Conservation (phyloP, 1,284 basidiomycete genomes). For the Naganishia sp. region DNA sequence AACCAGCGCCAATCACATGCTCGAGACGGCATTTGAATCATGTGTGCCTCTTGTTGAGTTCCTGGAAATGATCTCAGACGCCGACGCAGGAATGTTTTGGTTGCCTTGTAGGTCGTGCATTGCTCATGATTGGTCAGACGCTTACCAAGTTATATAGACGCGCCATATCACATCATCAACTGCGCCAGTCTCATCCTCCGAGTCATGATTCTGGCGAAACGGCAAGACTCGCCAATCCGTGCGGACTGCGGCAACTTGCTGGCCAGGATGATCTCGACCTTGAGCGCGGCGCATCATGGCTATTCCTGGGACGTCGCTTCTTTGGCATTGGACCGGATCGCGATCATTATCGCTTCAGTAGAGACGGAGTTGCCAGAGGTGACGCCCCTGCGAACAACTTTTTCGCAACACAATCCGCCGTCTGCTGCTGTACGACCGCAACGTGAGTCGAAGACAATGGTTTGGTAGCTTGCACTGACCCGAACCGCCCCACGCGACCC, state of each 20-base stretch:
- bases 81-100: slow-evolving; percentile 40
- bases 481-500: background rate
- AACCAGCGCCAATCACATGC: slow-evolving; percentile 24
- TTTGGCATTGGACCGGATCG: slow-evolving; percentile 40
- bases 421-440: slow-evolving; percentile 10
- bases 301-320: slow-evolving; percentile 42
- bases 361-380: slow-evolving; percentile 20
- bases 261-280: slow-evolving; percentile 28
- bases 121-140: background rate
- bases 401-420: slow-evolving; percentile 21
- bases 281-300: slow-evolving; percentile 33
- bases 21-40: slow-evolving; percentile 29
- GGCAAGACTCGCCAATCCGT: slow-evolving; percentile 22
- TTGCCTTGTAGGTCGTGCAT: slow-evolving; percentile 39
- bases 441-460: slow-evolving; percentile 1
- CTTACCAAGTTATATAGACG: slow-evolving; percentile 35
- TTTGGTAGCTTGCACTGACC: background rate
- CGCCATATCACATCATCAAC: slow-evolving; percentile 43
- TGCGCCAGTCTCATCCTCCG: slow-evolving; percentile 39
- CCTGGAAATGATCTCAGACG: slow-evolving; percentile 30
- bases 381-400: slow-evolving; percentile 13
- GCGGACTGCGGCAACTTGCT: slow-evolving; percentile 26
- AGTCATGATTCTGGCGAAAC: slow-evolving; percentile 32
- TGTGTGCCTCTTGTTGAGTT: slow-evolving; percentile 35
- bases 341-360: slow-evolving; percentile 26